These are phyloP conservation scores for Pythium sp. DNA, from an alignment of 352 stramenopile genomes.

Conservation along the genomic window DNA sequence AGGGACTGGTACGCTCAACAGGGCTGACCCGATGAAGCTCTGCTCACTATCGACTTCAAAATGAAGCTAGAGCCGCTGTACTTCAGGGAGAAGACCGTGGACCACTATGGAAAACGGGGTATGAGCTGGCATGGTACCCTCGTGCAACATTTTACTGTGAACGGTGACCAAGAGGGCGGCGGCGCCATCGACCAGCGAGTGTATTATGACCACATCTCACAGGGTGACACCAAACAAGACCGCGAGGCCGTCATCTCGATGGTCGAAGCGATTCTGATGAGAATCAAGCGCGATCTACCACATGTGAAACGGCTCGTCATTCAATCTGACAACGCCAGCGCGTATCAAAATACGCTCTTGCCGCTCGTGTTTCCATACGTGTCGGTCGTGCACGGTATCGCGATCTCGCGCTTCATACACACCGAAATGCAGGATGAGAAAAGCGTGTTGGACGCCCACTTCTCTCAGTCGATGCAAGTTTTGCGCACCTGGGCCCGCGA, in stretches of 20 bases:
- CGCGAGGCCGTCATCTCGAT: constrained; percentile 19
- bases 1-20: background rate
- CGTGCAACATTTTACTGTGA: constrained; percentile 19
- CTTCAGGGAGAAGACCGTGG: constrained; percentile 28
- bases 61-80: constrained; percentile 33
- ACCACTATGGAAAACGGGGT: constrained; percentile 32
- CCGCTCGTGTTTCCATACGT: constrained; percentile 22
- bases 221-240: constrained; percentile 28
- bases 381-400: background rate
- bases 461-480: constrained; percentile 22
- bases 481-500: constrained; percentile 14
- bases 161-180: background rate
- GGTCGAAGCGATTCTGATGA: constrained; percentile 27
- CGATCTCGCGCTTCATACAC: constrained; percentile 19
- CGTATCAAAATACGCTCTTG: constrained; percentile 28
- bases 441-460: constrained; percentile 22
- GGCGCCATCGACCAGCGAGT: constrained; percentile 12
- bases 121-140: constrained; percentile 31
- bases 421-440: constrained; percentile 34
- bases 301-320: constrained; percentile 20
- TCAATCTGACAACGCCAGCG: constrained; percentile 29
- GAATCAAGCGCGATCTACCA: constrained; percentile 18
- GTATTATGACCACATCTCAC: constrained; percentile 27
- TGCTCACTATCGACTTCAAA: constrained; percentile 35
- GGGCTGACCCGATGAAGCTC: constrained; percentile 15